Base-by-base conservation (phyloP, 225 moss, liverwort and hornwort genomes). In the Marchantia paleacea region DNA sequence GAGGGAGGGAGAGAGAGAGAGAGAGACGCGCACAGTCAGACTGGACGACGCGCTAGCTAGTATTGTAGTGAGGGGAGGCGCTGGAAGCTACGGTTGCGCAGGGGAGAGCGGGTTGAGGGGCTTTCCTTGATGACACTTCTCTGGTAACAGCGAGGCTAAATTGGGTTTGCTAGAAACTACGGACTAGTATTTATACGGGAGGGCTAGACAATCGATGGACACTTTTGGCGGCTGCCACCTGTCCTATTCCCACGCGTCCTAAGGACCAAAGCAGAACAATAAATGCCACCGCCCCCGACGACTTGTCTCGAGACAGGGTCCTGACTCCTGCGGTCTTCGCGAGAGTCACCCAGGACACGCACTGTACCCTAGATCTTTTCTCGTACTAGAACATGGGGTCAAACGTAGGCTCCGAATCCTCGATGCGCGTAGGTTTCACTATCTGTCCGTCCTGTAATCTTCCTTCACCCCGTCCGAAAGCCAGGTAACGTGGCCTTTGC, bases 201-300 rank as follows among this genome's bases (percentile, higher is more conserved):
- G 28, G 0, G 66, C 28, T 28, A 29, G 28, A 66, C 66, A 13
- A 29, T 66, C 66, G 28, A 66, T 58, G 30, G 10, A 47, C 15
- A 26, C 69, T 47, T 69, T 69, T 26, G 31, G 31, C 31, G 39
- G 47, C 47, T 70, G 69, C 69, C 69, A 70, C 69, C 47, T 70
- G 69, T 39, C 47, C 47, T 28, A 28, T 2, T 64, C 26, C 25
- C 64, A 64, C 24, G 64, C 24, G 64, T 26, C 14, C 31, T 15
- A 39, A 39, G 39, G 39, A 39, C 39, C 39, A 31, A 31, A 30
- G 48, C 48, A 29, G 0, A 48, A 70, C 39, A 47, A 28, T 70
- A 20, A 70, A 70, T 70, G 69, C 69, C 48, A 47, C 69, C 69
- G 12, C 14, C 29, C 48, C 20, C 47, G 69, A 70, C 69, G 69